phyloP scores from a whole-genome alignment of 164 flowering plant genomes.

The Hamamelis virginiana region DNA sequence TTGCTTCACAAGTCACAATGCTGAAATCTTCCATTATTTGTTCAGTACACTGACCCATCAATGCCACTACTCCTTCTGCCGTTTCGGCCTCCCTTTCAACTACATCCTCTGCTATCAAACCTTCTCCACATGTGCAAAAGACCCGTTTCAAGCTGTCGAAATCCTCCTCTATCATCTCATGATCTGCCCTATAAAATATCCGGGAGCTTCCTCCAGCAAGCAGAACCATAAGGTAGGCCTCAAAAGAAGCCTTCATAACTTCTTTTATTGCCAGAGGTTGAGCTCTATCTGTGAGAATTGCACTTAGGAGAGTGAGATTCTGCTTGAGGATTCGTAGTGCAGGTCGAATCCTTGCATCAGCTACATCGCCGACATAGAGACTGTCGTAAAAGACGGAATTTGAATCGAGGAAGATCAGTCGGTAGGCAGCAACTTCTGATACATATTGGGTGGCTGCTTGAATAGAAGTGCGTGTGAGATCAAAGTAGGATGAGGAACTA shows the following conservation, averaged over 20 bases:
- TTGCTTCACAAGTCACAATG: constrained; percentile 65
- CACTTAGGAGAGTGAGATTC: constrained; percentile 64
- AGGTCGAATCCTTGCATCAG: constrained; percentile 66
- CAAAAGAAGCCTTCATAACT: constrained; percentile 84
- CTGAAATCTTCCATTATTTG: constrained; percentile 87
- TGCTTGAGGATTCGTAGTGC: constrained; percentile 80
- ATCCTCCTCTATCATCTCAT: constrained; percentile 76
- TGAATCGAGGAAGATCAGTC: constrained; percentile 85
- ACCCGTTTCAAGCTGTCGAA: constrained; percentile 62
- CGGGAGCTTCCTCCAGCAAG: constrained; percentile 83
- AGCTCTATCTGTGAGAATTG: constrained; percentile 64
- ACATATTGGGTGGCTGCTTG: constrained; percentile 61
- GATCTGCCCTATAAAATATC: constrained; percentile 51
- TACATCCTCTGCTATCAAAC: constrained; percentile 61
- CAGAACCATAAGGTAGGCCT: constrained; percentile 79
- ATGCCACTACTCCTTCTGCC: constrained; percentile 68
- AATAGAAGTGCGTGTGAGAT: constrained; percentile 45
- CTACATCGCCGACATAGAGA: constrained; percentile 63
- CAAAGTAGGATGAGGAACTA: constrained; percentile 51
- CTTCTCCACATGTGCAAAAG: constrained; percentile 70
- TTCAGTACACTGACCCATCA: constrained; percentile 74
- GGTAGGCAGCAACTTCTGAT: constrained; percentile 84
- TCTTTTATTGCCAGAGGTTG: constrained; percentile 74
- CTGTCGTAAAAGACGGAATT: constrained; percentile 60
- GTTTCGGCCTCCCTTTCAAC: constrained; percentile 70